phyloP scores from a whole-genome alignment of 371 early-diverging fungal genomes.

The Nematocida minor region DNA sequence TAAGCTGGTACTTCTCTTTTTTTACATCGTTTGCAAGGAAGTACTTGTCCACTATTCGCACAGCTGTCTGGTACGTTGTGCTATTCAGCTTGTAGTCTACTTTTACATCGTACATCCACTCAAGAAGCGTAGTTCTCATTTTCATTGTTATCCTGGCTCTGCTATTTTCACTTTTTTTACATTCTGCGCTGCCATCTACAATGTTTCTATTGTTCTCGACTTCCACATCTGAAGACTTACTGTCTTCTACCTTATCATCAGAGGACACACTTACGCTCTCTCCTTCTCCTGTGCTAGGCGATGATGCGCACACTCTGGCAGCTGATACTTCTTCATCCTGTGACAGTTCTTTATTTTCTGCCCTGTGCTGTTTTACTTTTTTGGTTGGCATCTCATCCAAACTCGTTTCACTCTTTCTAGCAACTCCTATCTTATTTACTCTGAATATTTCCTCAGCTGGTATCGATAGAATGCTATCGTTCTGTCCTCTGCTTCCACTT shows the following conservation, averaged over 20 bases:
- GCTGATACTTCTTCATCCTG: no score
- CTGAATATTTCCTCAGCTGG: no score
- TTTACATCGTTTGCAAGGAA: conserved; percentile 11
- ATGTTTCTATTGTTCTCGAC: no score
- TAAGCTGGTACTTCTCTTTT: conserved; percentile 56
- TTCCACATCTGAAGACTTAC: no score
- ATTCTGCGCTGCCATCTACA: background rate
- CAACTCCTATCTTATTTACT: background rate
- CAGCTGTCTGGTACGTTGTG: conserved; percentile 48
- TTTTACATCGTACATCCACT: conserved; percentile 64
- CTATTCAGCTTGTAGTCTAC: conserved; percentile 54
- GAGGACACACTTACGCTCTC: no score
- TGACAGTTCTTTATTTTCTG: no score
- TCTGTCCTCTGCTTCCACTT: no score
- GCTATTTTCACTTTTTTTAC: background rate
- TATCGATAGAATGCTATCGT: no score
- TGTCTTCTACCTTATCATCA: no score
- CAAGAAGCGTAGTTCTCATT: conserved; percentile 55
- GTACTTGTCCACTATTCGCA: conserved; percentile 61
- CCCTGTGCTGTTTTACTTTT: background rate
- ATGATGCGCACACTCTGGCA: no score
- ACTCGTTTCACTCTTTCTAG: background rate
- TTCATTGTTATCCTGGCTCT: background rate
- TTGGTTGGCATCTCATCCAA: background rate
- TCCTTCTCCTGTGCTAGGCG: no score